Evolutionary conservation across 331 rosid genomes (phyloP).

Genomic region (Quercus phellos): DNA sequence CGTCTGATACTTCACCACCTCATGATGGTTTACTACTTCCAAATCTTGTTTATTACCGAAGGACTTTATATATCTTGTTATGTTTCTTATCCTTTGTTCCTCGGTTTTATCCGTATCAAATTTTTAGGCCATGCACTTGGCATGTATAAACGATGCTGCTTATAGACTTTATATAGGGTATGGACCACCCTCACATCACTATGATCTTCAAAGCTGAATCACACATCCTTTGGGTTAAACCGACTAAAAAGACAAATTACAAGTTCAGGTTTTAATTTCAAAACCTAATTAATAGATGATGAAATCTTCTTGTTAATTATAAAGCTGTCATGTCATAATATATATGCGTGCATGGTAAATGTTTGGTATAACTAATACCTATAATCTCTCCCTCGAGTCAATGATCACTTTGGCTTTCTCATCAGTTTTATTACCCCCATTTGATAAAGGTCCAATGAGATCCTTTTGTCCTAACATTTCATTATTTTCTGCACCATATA

Average conservation of each 20-base stretch:
- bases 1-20: not conserved
- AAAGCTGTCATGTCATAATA: not conserved
- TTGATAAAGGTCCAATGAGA: not conserved
- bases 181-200: slow-evolving; percentile 21
- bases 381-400: not conserved
- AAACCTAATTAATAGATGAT: not conserved
- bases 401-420: not conserved
- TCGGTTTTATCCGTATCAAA: not conserved
- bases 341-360: not conserved
- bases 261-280: not conserved
- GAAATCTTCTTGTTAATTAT: not conserved
- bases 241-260: not conserved
- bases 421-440: not conserved
- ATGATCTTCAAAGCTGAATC: not conserved
- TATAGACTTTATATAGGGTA: not conserved
- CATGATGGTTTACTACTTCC: not conserved
- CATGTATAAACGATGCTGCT: not conserved
- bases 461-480: not conserved
- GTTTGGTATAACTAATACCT: not conserved
- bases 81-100: not conserved
- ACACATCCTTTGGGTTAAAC: not conserved
- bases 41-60: not conserved
- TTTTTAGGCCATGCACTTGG: not conserved
- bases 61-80: not conserved
- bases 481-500: not conserved